Percentiles rank a stretch among this genome's conserved stretches.
Evolutionary conservation across 805 yeast genomes (phyloP).

Genomic region (Suhomyces sp.): DNA sequence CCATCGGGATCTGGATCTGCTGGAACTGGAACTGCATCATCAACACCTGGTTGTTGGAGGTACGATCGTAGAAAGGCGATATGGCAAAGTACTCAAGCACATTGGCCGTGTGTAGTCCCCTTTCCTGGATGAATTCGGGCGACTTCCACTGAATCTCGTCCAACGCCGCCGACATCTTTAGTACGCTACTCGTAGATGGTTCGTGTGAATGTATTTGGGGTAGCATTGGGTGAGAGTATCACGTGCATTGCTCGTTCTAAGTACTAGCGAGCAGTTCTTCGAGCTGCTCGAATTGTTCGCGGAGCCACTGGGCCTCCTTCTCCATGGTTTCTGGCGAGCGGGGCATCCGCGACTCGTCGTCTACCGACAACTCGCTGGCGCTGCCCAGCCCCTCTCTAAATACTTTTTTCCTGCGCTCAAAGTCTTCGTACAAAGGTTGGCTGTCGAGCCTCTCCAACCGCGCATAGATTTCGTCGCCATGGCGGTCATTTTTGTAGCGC

Average conservation of each 20-base stretch:
- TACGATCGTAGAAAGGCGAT: slow-evolving; percentile 92
- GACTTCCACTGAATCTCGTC: slow-evolving; percentile 96
- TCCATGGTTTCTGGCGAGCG: slow-evolving; percentile 67
- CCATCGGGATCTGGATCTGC: slow-evolving; percentile 31
- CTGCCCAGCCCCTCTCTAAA: neutral
- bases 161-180: slow-evolving; percentile 21
- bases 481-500: slow-evolving; percentile 55
- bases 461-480: slow-evolving; percentile 70
- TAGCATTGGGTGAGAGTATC: neutral
- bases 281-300: slow-evolving; percentile 3
- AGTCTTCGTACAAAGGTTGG: slow-evolving; percentile 29
- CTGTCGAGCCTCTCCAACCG: slow-evolving; percentile 56
- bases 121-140: slow-evolving; percentile 94
- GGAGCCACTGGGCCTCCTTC: slow-evolving; percentile 61
- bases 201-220: neutral
- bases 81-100: slow-evolving; percentile 91
- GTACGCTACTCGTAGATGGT: neutral
- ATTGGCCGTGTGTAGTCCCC: slow-evolving; percentile 83
- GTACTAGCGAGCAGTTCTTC: neutral
- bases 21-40: slow-evolving; percentile 94
- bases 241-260: neutral
- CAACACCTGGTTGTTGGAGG: slow-evolving; percentile 90
- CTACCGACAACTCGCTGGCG: slow-evolving; percentile 19
- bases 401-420: slow-evolving; percentile 21
- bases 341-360: slow-evolving; percentile 53